phyloP scores from a whole-genome alignment of 2,329 filamentous ascomycete genomes.

The Diaporthe capsici region DNA sequence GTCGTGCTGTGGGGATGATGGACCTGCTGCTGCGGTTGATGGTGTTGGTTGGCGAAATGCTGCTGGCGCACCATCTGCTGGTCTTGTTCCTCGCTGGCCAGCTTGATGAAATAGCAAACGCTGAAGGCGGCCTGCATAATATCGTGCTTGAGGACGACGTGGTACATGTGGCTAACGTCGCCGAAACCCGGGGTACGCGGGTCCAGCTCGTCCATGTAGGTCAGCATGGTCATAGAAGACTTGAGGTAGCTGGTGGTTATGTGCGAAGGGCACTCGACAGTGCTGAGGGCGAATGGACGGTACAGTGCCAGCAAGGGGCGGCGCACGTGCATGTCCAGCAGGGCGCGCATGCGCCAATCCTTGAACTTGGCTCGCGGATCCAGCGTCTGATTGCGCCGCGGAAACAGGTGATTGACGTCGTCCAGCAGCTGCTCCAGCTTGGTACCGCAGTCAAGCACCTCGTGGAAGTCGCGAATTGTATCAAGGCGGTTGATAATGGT shows the following conservation, averaged over 20 bases:
- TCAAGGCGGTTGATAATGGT: constrained; percentile 67
- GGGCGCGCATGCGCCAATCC: constrained; percentile 65
- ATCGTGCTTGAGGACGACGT: constrained; percentile 67
- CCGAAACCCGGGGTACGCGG: constrained; percentile 61
- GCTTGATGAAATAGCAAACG: constrained; percentile 68
- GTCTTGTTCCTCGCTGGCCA: constrained; percentile 44
- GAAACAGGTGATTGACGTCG: constrained; percentile 67
- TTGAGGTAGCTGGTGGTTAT: constrained; percentile 67
- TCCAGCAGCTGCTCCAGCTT: constrained; percentile 68
- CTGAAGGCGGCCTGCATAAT: constrained; percentile 69
- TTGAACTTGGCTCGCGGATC: constrained; percentile 62
- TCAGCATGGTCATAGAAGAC: constrained; percentile 69
- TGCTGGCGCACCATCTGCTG: not conserved
- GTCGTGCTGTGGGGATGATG: not conserved
- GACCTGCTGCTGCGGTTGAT: not conserved
- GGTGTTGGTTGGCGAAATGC: constrained; percentile 7
- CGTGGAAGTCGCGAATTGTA: constrained; percentile 65
- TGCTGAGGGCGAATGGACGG: constrained; percentile 68
- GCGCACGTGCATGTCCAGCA: constrained; percentile 69
- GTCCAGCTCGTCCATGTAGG: constrained; percentile 68
- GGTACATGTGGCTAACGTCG: constrained; percentile 66
- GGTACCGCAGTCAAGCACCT: constrained; percentile 67
- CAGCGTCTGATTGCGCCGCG: constrained; percentile 57
- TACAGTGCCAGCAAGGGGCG: constrained; percentile 67
- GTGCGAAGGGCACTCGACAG: constrained; percentile 63